Evolutionary conservation across 345 rosid genomes (phyloP).

Genomic region (Acer yangbiense): DNA sequence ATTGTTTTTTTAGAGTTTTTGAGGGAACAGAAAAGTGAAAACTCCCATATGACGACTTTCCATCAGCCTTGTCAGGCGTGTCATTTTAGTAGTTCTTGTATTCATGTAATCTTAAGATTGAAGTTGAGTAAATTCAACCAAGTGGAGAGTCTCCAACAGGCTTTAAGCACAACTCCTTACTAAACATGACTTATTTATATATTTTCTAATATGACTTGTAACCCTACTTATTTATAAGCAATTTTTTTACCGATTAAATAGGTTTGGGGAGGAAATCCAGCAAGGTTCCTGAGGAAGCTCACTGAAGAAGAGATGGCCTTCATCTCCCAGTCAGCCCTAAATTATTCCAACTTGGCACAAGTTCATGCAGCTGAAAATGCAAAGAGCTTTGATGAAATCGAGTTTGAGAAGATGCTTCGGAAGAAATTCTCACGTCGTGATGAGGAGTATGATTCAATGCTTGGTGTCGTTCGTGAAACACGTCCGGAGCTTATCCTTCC

Average conservation of each 20-base stretch:
- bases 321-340: slow-evolving; percentile 67
- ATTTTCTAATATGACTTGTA: background rate
- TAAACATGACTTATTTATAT: background rate
- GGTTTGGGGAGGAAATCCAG: slow-evolving; percentile 98
- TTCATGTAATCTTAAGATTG: background rate
- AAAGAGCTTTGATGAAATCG: slow-evolving; percentile 65
- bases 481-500: slow-evolving; percentile 68
- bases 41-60: background rate
- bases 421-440: slow-evolving; percentile 71
- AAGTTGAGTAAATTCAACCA: background rate
- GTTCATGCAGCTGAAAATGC: slow-evolving; percentile 86
- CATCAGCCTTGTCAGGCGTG: background rate
- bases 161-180: background rate
- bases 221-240: background rate
- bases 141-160: background rate
- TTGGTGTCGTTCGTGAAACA: slow-evolving; percentile 77
- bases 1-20: background rate
- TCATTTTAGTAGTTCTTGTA: background rate
- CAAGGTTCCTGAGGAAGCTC: slow-evolving; percentile 75
- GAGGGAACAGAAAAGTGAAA: background rate
- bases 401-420: slow-evolving; percentile 68
- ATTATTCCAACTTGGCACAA: slow-evolving; percentile 70
- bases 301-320: slow-evolving; percentile 82
- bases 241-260: slow-evolving; percentile 24
- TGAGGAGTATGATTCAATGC: slow-evolving; percentile 75